These are phyloP conservation scores for Cicer arietinum DNA, from an alignment of 306 rosid genomes.

Conservation along the genomic window DNA sequence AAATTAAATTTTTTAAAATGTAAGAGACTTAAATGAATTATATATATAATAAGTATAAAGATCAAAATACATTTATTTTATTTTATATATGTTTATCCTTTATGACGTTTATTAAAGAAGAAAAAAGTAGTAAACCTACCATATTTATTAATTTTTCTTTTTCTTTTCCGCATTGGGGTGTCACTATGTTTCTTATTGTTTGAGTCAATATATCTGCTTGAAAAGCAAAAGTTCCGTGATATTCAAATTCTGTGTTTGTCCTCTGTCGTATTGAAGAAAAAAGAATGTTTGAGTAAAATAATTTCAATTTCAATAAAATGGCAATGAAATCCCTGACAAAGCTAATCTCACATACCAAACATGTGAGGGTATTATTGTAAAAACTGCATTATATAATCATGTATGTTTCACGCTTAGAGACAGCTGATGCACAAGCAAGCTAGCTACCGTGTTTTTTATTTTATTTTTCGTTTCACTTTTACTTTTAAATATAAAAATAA, in stretches of 20 bases:
- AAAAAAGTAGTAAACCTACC: neutral
- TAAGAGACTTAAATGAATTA: no score
- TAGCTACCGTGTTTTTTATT: neutral
- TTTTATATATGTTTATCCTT: neutral
- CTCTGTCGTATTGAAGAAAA: neutral
- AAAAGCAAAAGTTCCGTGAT: constrained; percentile 1
- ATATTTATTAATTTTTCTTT: neutral
- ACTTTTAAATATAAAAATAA: neutral
- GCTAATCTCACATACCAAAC: neutral
- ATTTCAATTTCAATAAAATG: neutral
- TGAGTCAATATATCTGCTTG: neutral
- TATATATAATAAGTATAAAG: no score
- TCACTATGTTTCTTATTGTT: neutral
- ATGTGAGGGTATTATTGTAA: constrained; percentile 18
- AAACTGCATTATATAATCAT: neutral
- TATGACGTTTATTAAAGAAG: neutral
- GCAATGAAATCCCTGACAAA: neutral
- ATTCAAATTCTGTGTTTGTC: constrained; percentile 3
- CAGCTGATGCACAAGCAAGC: constrained; percentile 7
- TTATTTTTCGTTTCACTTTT: neutral
- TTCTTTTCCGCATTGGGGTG: neutral
- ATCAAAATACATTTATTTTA: no score
- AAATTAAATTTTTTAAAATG: no score
- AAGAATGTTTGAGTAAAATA: neutral
- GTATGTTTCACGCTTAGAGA: constrained; percentile 40